A percentile compares a stretch with the other conserved stretches of the same genome.
Evolutionary conservation across 805 yeast genomes (phyloP).

Genomic region (Candida nonsorbophila): DNA sequence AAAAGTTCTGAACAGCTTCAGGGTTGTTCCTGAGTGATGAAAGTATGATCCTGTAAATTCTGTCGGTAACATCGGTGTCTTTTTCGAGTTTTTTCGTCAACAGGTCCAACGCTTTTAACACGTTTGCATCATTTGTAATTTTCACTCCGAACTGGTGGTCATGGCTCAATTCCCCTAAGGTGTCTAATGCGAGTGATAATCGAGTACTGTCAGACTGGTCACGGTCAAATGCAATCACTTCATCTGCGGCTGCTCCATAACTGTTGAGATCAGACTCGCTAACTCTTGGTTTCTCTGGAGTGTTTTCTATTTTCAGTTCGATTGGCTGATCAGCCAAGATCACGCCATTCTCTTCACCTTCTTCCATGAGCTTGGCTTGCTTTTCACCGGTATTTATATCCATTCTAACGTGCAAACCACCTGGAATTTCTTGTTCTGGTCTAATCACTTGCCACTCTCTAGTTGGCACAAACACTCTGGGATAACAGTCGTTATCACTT

Average conservation of each 20-base stretch:
- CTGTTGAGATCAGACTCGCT: constrained; percentile 12
- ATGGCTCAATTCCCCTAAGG: constrained; percentile 58
- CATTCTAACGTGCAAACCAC: constrained; percentile 71
- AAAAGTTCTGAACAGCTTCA: constrained; percentile 43
- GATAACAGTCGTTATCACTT: constrained; percentile 59
- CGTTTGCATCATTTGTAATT: constrained; percentile 30
- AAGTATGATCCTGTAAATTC: constrained; percentile 55
- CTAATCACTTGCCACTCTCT: constrained; percentile 63
- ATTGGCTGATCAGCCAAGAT: constrained; percentile 6
- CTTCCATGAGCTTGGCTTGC: constrained; percentile 59
- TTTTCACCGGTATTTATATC: constrained; percentile 66
- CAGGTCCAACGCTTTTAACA: constrained; percentile 25
- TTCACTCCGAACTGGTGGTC: constrained; percentile 57
- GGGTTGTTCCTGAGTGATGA: constrained; percentile 72
- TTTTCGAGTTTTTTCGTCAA: constrained; percentile 10
- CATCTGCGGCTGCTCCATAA: constrained; percentile 12
- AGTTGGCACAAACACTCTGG: constrained; percentile 57
- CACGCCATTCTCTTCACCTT: constrained; percentile 8
- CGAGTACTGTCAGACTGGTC: not conserved
- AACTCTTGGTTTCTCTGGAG: constrained; percentile 4
- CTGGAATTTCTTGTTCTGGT: constrained; percentile 74
- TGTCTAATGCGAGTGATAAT: constrained; percentile 27
- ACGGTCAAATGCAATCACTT: constrained; percentile 6
- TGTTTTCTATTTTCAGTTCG: not conserved
- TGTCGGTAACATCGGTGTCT: constrained; percentile 33